Conservation (phyloP, 805 yeast genomes). For the Isabelozyma pseudorhagii region DNA sequence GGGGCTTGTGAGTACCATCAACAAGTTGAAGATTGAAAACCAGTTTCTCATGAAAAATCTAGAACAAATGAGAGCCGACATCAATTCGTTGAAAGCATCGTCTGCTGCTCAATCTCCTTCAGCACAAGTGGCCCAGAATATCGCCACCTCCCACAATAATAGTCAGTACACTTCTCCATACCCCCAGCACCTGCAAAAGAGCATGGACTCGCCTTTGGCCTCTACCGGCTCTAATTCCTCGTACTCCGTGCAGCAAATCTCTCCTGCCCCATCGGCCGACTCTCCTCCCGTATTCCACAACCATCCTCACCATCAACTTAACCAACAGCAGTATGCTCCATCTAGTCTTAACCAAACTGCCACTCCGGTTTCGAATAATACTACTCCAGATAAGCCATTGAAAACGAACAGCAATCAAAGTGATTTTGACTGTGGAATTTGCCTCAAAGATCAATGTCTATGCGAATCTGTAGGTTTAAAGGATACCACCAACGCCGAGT, state of each 20-base stretch:
- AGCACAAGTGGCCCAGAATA: constrained; percentile 3
- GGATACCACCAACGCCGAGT: constrained; percentile 4
- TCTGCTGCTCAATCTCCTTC: not conserved
- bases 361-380: constrained; percentile 10
- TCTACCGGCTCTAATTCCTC: constrained; percentile 20
- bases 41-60: constrained; percentile 37
- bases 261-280: constrained; percentile 53
- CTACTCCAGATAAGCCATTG: constrained; percentile 9
- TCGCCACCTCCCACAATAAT: not conserved
- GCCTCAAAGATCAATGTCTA: constrained; percentile 64
- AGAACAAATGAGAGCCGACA: constrained; percentile 39
- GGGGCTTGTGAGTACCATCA: constrained; percentile 50
- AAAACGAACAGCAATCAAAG: constrained; percentile 4
- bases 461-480: constrained; percentile 55
- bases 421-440: constrained; percentile 59
- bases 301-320: constrained; percentile 1
- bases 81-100: constrained; percentile 15
- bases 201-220: not conserved
- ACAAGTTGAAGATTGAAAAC: constrained; percentile 45
- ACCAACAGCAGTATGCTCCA: constrained; percentile 1
- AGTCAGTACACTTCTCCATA: constrained; percentile 11
- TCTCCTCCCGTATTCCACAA: constrained; percentile 34
- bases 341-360: not conserved
- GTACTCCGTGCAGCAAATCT: constrained; percentile 44
- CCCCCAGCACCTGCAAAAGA: constrained; percentile 5